phyloP scores from a whole-genome alignment of 2,329 filamentous ascomycete genomes.

The Botrytis pseudocinerea region DNA sequence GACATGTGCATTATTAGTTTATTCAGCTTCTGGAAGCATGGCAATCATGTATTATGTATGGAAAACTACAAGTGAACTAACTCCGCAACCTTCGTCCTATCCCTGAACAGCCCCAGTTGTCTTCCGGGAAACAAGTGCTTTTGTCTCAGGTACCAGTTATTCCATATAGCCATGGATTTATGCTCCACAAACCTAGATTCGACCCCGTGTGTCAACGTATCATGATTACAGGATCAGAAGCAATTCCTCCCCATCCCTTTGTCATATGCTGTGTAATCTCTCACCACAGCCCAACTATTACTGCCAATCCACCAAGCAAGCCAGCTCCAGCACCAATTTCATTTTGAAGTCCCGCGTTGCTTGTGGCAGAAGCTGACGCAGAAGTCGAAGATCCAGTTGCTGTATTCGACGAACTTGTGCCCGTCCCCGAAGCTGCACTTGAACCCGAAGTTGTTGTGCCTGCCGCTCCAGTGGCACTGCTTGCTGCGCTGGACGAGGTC shows the following conservation, averaged over 20 bases:
- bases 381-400: slow-evolving; percentile 14
- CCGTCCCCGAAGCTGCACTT: neutral
- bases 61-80: slow-evolving; percentile 1
- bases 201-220: neutral
- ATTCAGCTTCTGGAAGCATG: neutral
- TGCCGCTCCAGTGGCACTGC: slow-evolving; percentile 1
- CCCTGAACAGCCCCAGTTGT: slow-evolving; percentile 3
- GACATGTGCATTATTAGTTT: neutral
- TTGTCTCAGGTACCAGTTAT: neutral
- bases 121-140: neutral
- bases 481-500: slow-evolving; percentile 16
- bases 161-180: neutral
- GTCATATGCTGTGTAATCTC: slow-evolving; percentile 13
- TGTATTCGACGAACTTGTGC: neutral
- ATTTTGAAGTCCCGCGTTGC: slow-evolving; percentile 30
- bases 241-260: neutral
- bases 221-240: slow-evolving; percentile 3
- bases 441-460: slow-evolving; percentile 4
- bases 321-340: slow-evolving; percentile 32
- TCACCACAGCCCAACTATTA: slow-evolving; percentile 33
- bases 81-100: neutral
- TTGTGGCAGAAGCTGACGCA: slow-evolving; percentile 27
- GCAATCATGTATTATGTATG: neutral
- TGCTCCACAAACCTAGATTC: slow-evolving; percentile 12
- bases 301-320: slow-evolving; percentile 34